Conservation (phyloP, 768 basidiomycete species). For the Phaffia australis region DNA sequence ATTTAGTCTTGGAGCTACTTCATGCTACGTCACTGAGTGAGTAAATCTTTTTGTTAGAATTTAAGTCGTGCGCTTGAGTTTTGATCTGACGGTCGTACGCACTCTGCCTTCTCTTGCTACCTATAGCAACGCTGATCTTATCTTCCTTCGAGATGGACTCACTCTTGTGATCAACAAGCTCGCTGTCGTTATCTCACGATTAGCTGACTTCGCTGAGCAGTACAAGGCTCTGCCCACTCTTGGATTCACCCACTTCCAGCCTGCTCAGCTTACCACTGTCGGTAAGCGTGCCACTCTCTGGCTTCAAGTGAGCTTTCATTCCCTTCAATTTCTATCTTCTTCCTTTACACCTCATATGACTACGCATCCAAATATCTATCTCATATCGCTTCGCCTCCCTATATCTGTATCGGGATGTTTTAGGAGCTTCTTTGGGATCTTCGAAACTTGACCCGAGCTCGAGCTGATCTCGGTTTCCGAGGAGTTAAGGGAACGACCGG, state of each 20-base stretch:
- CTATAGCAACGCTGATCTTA: conserved; percentile 87
- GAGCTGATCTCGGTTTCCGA: conserved; percentile 88
- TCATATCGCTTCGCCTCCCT: background rate
- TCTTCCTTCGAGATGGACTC: conserved; percentile 83
- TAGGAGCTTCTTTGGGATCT: conserved; percentile 94
- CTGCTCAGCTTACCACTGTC: conserved; percentile 94
- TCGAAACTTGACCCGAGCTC: conserved; percentile 75
- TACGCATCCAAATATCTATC: background rate
- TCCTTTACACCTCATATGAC: background rate
- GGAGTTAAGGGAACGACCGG: conserved; percentile 99
- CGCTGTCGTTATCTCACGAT: conserved; percentile 77
- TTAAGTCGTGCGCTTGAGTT: background rate
- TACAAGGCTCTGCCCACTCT: conserved; percentile 83
- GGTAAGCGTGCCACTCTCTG: conserved; percentile 93
- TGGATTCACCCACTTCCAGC: conserved; percentile 98
- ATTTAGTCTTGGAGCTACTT: conserved; percentile 82
- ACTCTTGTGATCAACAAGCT: conserved; percentile 75
- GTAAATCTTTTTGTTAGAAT: conserved; percentile 31
- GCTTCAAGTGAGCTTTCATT: conserved; percentile 57
- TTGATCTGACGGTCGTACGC: background rate
- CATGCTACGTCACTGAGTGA: conserved; percentile 97
- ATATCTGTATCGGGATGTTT: background rate
- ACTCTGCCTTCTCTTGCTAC: background rate
- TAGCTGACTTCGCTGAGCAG: conserved; percentile 70
- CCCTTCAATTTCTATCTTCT: background rate